Evolutionary conservation across 1,139 yeast genomes (phyloP), one percentile per base, ranked within the genome.

Genomic region (Schizosaccharomyces versatilis): DNA sequence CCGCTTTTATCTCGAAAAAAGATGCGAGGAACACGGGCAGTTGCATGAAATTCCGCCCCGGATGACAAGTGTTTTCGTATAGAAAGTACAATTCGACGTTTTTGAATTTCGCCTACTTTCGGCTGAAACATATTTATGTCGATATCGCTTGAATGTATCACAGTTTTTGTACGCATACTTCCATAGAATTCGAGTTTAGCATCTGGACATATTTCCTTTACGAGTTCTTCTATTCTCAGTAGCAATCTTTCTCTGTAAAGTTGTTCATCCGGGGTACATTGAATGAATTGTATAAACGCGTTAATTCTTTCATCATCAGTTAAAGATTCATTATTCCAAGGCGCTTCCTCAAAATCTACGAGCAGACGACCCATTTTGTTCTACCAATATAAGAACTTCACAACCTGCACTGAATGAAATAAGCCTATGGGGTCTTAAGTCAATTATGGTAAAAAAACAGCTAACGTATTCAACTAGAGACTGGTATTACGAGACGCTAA

Each of bases 21-120:
- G 36, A 44, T 32, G n/a, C 49, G 49, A 10, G 49, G 49, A 32
- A 44, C 49, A 19, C 49, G 36, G 19, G 49, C 49, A 44, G 38
- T 17, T 19, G 32, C 19, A 44, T 44, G 49, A n/a, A 44, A 44
- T 5, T 44, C 49, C 1, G 49, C 32, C 6, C 32, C 32, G 2
- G 49, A 12, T 19, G 19, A 32, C 38, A 24, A 8, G 32, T 44
- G 32, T n/a, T 17, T 44, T 1, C 49, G 36, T n/a, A 44, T 19
- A 15, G 32, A 19, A 14, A 44, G 19, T 9, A 36, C 32, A 10
- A 44, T 36, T n/a, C 49, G 49, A 19, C 49, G 49, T 32, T 44
- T 44, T 7, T 44, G 38, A 32, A 44, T 24, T 9, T 44, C 49
- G 36, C 49, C 38, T 1, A 44, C 49, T 7, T 15, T 15, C 10